Evolutionary conservation across 2,329 filamentous ascomycete species (phyloP).

Genomic region (Trichophyton rubrum): DNA sequence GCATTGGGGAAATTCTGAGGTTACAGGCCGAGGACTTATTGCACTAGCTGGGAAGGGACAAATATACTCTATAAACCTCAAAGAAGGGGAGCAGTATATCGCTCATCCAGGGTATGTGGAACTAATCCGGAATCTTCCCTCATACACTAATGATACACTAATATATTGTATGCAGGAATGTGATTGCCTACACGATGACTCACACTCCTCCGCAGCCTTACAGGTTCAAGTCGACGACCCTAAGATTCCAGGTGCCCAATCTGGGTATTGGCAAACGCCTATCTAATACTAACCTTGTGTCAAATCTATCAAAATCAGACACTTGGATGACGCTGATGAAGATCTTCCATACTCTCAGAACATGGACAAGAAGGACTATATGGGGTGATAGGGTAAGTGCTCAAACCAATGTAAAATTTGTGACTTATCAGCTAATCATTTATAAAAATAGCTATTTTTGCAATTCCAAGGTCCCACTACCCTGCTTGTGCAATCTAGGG

Average conservation of each 20-base stretch:
- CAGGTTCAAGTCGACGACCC: conserved; percentile 63
- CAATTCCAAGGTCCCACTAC: conserved; percentile 79
- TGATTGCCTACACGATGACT: conserved; percentile 77
- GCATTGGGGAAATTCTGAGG: conserved; percentile 81
- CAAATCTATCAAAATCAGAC: conserved; percentile 55
- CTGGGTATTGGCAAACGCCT: conserved; percentile 51
- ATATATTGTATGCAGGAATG: conserved; percentile 46
- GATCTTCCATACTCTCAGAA: conserved; percentile 57
- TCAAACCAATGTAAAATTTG: background rate
- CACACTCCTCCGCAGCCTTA: conserved; percentile 67
- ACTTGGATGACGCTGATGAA: conserved; percentile 59
- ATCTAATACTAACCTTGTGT: conserved; percentile 60
- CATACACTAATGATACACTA: background rate
- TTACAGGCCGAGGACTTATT: conserved; percentile 77
- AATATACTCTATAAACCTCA: conserved; percentile 72
- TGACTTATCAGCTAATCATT: background rate
- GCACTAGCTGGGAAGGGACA: conserved; percentile 79
- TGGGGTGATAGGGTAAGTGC: conserved; percentile 69
- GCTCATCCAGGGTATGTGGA: conserved; percentile 57
- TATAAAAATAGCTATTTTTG: conserved; percentile 56
- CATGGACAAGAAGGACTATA: conserved; percentile 65
- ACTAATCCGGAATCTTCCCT: background rate
- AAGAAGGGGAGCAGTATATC: conserved; percentile 75
- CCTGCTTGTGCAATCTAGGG: conserved; percentile 79
- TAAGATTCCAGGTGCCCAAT: conserved; percentile 67